Evolutionary conservation across 495 filamentous ascomycete genomes (phyloP), one percentile per base, ranked within the genome.

Genomic region (Lasiosphaeris hirsuta): DNA sequence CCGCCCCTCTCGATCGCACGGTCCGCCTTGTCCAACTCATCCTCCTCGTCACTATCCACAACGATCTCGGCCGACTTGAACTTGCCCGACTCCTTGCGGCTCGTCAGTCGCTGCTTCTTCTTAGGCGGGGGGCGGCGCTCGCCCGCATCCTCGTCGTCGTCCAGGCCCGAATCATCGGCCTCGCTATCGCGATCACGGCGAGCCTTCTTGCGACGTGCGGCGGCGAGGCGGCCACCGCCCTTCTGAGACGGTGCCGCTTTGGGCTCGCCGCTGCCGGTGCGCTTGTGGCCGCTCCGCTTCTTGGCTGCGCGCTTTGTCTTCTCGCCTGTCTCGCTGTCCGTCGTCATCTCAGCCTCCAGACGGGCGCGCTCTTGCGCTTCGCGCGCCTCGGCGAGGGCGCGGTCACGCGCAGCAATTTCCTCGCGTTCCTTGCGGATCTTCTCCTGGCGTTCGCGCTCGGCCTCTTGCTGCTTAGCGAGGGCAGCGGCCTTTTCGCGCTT

Each of bases 21-120:
- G 55, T 78, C 75, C 10, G 77, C 74, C 43, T 68, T 61, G 41
- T 76, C 77, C 10, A 75, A 70, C 10, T 52, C 39, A 53, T 70
- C 65, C 40, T 60, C 67, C 77, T 74, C 82, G 33, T 79, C 82
- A 53, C 85, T 88, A 51, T 92, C 88, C 37, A 89, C 86, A 30
- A 96, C 85, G 55, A 88, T 81, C 69, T 95, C 90, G 38, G 76
- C 85, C 52, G 84, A 88, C 79, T 95, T 96, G 72, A 81, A 94
- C 64, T 92, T 92, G 43, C 59, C 69, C 14, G 60, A 61, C 35
- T 77, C 72, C 57, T 80, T 79, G 61, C 81, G 79, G 62, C 81
- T 83, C 5, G 80, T 81, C 37, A 85, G 78, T 60, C 81, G 80
- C 62, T 84, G 70, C 71, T 78, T 83, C 77, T 87, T 88, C 71